Evolutionary conservation across 257 asterid genomes (phyloP).

Genomic region (Apocynum venetum): DNA sequence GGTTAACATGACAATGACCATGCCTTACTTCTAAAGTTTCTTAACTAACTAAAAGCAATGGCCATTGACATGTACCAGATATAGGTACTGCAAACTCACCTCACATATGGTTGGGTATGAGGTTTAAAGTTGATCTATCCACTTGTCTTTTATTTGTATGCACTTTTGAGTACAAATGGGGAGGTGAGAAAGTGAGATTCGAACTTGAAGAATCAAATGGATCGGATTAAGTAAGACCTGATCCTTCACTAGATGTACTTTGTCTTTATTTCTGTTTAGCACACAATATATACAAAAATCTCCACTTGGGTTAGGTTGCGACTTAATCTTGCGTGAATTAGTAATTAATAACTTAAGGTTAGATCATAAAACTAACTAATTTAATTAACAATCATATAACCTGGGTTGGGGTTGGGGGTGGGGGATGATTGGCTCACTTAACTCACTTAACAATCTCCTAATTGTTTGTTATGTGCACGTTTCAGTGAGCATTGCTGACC

Average conservation of each 20-base stretch:
- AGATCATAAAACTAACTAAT: neutral
- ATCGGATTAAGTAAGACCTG: no score
- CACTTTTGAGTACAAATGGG: no score
- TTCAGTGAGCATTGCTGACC: conserved; percentile 35
- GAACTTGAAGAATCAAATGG: no score
- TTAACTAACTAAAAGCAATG: conserved; percentile 30
- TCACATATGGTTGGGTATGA: conserved; percentile 20
- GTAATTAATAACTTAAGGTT: neutral
- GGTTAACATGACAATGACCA: conserved; percentile 11
- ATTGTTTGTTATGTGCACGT: conserved; percentile 47
- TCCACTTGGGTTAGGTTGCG: neutral
- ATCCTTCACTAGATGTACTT: neutral
- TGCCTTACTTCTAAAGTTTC: conserved; percentile 33
- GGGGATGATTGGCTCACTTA: conserved; percentile 21
- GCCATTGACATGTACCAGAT: conserved; percentile 23
- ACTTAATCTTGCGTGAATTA: neutral
- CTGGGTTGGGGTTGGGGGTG: conserved; percentile 11
- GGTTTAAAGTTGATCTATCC: conserved; percentile 4
- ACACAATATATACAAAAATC: neutral
- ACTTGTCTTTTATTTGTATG: neutral
- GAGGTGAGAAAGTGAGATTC: no score
- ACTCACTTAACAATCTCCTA: neutral
- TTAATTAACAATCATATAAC: neutral
- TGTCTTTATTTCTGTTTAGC: neutral
- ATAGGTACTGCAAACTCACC: conserved; percentile 21